Conservation (phyloP, 1,284 basidiomycete species). For the Butyriboletus appendiculatus region DNA sequence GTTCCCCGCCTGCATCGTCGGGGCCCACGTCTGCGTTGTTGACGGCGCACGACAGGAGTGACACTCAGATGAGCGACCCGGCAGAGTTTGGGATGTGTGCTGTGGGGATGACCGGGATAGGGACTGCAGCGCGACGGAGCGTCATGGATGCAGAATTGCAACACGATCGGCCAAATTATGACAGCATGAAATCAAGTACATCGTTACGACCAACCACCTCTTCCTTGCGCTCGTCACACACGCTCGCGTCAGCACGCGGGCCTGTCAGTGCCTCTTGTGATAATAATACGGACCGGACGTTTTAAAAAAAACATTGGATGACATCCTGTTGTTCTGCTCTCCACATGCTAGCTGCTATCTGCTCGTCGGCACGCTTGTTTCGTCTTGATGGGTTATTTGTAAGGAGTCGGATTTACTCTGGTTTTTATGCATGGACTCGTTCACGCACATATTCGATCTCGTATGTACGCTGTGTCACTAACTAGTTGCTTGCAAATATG, state of each 20-base stretch:
- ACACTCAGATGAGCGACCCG: slow-evolving; percentile 21
- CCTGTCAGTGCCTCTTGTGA: background rate
- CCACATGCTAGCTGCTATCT: background rate
- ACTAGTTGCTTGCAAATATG: slow-evolving; percentile 5
- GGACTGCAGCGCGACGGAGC: slow-evolving; percentile 38
- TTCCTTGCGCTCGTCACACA: slow-evolving; percentile 12
- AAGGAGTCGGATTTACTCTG: background rate
- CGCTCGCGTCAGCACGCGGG: background rate
- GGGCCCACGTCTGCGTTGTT: slow-evolving; percentile 36
- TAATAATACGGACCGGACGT: slow-evolving; percentile 2
- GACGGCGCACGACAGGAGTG: slow-evolving; percentile 31
- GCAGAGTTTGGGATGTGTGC: slow-evolving; percentile 30
- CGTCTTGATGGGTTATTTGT: background rate
- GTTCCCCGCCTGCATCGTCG: slow-evolving; percentile 28
- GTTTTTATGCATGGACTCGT: slow-evolving; percentile 3
- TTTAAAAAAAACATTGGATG: background rate
- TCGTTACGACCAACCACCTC: slow-evolving; percentile 5
- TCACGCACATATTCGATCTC: background rate
- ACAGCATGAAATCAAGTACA: slow-evolving; percentile 11
- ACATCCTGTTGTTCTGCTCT: background rate
- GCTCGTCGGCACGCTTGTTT: background rate
- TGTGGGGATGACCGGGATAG: slow-evolving; percentile 45
- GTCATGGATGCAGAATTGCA: slow-evolving; percentile 19
- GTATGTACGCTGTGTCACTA: slow-evolving; percentile 16
- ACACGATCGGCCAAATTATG: slow-evolving; percentile 6